Percentiles rank a stretch among this genome's conserved stretches.
These are phyloP conservation scores for Pancytospora philotis DNA, from an alignment of 371 early-diverging fungal species.

Conservation along the genomic window DNA sequence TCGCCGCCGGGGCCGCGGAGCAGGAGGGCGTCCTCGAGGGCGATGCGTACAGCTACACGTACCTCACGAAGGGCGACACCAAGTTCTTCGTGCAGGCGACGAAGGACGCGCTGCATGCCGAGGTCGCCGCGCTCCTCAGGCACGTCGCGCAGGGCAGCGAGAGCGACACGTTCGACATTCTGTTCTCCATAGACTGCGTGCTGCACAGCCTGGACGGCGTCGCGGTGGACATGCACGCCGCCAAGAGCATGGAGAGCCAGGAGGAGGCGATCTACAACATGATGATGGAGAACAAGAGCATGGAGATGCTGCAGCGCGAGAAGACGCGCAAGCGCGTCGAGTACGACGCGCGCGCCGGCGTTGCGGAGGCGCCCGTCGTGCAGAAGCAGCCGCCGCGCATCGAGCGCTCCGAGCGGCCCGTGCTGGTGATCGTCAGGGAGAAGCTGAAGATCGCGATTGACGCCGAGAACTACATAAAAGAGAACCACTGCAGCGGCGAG, in stretches of 20 bases:
- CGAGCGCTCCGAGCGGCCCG: constrained; percentile 14
- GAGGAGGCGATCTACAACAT: constrained; percentile 54
- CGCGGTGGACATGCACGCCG: constrained; percentile 14
- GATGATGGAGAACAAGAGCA: constrained; percentile 49
- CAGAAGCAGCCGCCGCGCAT: constrained; percentile 3
- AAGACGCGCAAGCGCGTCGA: constrained; percentile 27
- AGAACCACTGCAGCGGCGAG: constrained; percentile 40
- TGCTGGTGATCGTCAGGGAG: constrained; percentile 49
- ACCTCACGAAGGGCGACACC: background rate
- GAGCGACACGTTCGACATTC: constrained; percentile 26
- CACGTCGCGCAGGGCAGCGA: constrained; percentile 12
- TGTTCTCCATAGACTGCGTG: constrained; percentile 38
- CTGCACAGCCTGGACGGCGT: constrained; percentile 17
- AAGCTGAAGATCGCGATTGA: constrained; percentile 48
- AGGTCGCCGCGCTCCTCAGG: constrained; percentile 21
- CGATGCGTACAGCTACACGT: constrained; percentile 40
- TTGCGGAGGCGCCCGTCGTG: background rate
- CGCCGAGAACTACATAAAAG: constrained; percentile 47
- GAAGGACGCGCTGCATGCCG: constrained; percentile 1
- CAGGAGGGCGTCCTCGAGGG: constrained; percentile 19
- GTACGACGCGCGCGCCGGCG: constrained; percentile 23
- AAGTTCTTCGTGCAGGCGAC: constrained; percentile 20
- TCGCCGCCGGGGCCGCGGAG: background rate
- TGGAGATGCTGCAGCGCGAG: constrained; percentile 35
- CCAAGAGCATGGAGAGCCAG: constrained; percentile 51